phyloP scores from a whole-genome alignment of 2,329 filamentous ascomycete genomes.

The Cyphellophora europaea region DNA sequence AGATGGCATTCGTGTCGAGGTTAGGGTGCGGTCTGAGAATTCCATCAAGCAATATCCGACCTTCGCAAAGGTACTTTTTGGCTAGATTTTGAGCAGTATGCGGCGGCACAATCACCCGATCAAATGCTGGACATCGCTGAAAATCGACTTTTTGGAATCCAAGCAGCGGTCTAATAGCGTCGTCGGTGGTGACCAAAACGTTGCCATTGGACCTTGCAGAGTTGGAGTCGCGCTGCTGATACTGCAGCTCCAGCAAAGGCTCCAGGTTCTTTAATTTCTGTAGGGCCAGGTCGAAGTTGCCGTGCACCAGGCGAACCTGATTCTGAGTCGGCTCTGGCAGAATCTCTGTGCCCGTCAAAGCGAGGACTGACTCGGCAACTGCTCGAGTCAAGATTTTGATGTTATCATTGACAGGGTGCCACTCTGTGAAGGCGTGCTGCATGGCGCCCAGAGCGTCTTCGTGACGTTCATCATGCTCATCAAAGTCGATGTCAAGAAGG shows the following conservation, averaged over 20 bases:
- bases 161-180: neutral
- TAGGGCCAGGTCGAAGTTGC: conserved; percentile 11
- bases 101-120: conserved; percentile 3
- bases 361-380: conserved; percentile 12
- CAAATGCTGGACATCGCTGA: neutral
- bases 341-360: conserved; percentile 12
- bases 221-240: neutral
- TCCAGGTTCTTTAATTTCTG: conserved; percentile 16
- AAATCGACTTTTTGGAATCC: neutral
- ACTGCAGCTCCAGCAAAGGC: conserved; percentile 13
- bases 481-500: conserved; percentile 8
- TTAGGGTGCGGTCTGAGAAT: neutral
- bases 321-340: conserved; percentile 13
- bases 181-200: neutral
- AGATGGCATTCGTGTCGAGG: neutral
- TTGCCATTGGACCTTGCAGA: neutral
- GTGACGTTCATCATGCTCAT: conserved; percentile 11
- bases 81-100: neutral
- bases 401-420: conserved; percentile 14
- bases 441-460: conserved; percentile 9
- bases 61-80: conserved; percentile 3
- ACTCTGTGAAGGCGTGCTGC: conserved; percentile 12
- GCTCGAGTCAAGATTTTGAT: conserved; percentile 13
- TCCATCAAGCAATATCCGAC: neutral
- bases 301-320: conserved; percentile 13